These are phyloP conservation scores for Suillus subaureus DNA, from an alignment of 768 basidiomycete genomes.

Conservation along the genomic window DNA sequence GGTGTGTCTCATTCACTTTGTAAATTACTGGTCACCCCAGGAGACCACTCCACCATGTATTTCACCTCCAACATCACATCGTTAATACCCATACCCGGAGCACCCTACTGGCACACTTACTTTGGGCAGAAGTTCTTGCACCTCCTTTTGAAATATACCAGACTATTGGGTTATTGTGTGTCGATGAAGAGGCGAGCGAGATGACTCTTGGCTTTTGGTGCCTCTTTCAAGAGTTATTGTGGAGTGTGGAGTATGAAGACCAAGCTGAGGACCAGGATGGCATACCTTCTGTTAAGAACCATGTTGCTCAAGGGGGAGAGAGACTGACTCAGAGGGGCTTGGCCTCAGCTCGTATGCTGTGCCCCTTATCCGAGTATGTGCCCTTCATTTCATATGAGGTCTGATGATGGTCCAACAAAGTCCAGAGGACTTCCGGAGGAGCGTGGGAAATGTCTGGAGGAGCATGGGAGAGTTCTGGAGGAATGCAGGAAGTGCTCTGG, in stretches of 20 bases:
- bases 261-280: slow-evolving; percentile 32
- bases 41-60: slow-evolving; percentile 85
- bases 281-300: no score
- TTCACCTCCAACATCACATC: slow-evolving; percentile 70
- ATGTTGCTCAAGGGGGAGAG: no score
- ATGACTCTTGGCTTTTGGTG: slow-evolving; percentile 90
- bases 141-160: slow-evolving; percentile 72
- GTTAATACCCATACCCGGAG: slow-evolving; percentile 36
- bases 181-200: slow-evolving; percentile 88
- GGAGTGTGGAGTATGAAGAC: slow-evolving; percentile 61
- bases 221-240: slow-evolving; percentile 84
- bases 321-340: no score
- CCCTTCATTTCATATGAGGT: no score
- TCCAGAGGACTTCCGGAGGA: no score
- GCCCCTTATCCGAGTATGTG: no score
- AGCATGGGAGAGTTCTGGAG: no score
- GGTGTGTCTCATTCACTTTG: slow-evolving; percentile 72
- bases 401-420: no score
- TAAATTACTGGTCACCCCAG: slow-evolving; percentile 78
- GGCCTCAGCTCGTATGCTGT: no score
- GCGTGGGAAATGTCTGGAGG: no score
- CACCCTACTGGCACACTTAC: slow-evolving; percentile 43
- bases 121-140: slow-evolving; percentile 73
- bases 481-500: no score
- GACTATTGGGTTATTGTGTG: slow-evolving; percentile 72